A percentile compares a stretch with the other conserved stretches of the same genome.
These are phyloP conservation scores for Claviceps pazoutovae DNA, from an alignment of 2,329 filamentous ascomycete species.

Conservation along the genomic window DNA sequence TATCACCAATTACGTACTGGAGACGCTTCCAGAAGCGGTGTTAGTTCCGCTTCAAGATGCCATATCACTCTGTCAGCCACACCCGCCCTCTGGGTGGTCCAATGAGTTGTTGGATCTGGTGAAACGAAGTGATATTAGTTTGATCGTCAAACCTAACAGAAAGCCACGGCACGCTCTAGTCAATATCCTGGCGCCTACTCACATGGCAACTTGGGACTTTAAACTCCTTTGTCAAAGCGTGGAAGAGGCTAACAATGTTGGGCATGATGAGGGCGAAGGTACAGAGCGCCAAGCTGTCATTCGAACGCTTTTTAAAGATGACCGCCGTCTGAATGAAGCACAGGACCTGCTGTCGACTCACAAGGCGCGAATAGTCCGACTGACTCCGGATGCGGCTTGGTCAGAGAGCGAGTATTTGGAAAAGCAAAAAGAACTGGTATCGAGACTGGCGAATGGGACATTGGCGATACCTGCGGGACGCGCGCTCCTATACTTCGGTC, in stretches of 20 bases:
- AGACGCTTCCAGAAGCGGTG: constrained; percentile 77
- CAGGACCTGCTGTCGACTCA: constrained; percentile 73
- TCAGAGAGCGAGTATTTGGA: constrained; percentile 79
- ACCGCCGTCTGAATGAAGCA: constrained; percentile 79
- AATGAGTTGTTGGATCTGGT: constrained; percentile 59
- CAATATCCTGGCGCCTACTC: constrained; percentile 39
- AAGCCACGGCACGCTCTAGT: constrained; percentile 18
- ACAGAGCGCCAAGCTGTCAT: constrained; percentile 74
- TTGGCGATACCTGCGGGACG: constrained; percentile 79
- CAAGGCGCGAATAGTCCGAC: constrained; percentile 64
- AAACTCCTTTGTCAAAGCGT: constrained; percentile 59
- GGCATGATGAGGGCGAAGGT: constrained; percentile 67
- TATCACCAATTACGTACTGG: constrained; percentile 53
- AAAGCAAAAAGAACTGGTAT: constrained; percentile 80
- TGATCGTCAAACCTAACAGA: constrained; percentile 38
- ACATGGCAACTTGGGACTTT: constrained; percentile 58
- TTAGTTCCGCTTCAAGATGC: constrained; percentile 68
- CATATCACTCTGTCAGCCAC: constrained; percentile 71
- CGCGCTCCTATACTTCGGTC: constrained; percentile 75
- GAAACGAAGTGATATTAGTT: constrained; percentile 66
- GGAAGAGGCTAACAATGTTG: constrained; percentile 43
- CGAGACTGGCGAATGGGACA: constrained; percentile 73
- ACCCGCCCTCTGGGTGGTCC: constrained; percentile 66
- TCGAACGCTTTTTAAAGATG: constrained; percentile 77
- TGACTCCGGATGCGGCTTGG: constrained; percentile 62